Base-by-base conservation (phyloP, 441 rosid species). In the Jatropha podagrica region DNA sequence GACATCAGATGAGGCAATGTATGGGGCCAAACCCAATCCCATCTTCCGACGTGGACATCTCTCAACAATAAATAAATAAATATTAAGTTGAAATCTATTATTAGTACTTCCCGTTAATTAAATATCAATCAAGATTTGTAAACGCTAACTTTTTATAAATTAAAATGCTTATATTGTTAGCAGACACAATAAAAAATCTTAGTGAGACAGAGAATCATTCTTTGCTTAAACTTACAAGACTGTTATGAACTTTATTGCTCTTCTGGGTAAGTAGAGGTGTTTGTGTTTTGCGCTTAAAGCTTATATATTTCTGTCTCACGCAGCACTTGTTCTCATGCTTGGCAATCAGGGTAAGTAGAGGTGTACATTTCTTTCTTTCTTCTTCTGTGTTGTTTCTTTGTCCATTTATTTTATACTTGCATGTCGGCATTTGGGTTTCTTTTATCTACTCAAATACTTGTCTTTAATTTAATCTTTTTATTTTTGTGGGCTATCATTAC, bases 151-250 rank as follows among this genome's bases (percentile, higher is more conserved):
- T 58, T 58, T 23, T 58, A n/a, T 32, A 32, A 32, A 32, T 32
- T 32, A 32, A 32, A 32, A 32, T 32, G 32, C 62, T 10, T n/a
- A 5, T 9, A 58, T 32, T 7, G 20, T 60, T 13, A 23, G 38
- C 64, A 27, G 64, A 60, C 64, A 60, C 62, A 58, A 26, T 1
- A 26, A 60, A 26, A 60, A 15, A 27, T 52, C 0, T 15, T n/a
- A 17, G 44, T 0, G 4, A 1, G 23, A 40, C 27, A 69, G 73
- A 66, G 83, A 84, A 80, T 83, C 27, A 84, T 86, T 81, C 91
- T 38, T 88, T 83, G 60, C 86, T 84, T 85, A 71, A 76, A 80
- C 77, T 79, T 51, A 67, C 70, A 76, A 51, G 20, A 74, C 85
- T 81, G 82, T 85, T 78, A 49, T 23, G 48, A 68, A 15, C 77